Conservation (phyloP, 306 rosid species). For the Cucumis sativus region Cucumber_9930_V3 NC_026661.2:11921001-11921500, state of each 20-base stretch:
- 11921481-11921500: not conserved
- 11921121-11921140: slow-evolving; percentile 28
- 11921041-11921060: not conserved
- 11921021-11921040: not conserved
- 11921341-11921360: slow-evolving; percentile 42
- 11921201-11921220: not conserved
- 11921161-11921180: not conserved
- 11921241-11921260: not conserved
- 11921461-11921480: not conserved
- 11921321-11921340: slow-evolving; percentile 21
- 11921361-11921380: slow-evolving; percentile 20
- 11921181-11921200: not conserved
- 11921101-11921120: slow-evolving; percentile 30
- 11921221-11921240: not conserved
- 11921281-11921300: not conserved
- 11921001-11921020: not conserved
- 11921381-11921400: slow-evolving; percentile 47
- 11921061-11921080: slow-evolving; percentile 57
- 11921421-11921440: slow-evolving; percentile 24
- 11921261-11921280: not conserved
- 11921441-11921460: slow-evolving; percentile 9
- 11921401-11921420: slow-evolving; percentile 69
- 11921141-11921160: not conserved
- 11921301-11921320: not conserved
- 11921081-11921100: slow-evolving; percentile 11